Base-by-base conservation (phyloP, 306 rosid genomes). In the Quercus aquifolioides region DNA sequence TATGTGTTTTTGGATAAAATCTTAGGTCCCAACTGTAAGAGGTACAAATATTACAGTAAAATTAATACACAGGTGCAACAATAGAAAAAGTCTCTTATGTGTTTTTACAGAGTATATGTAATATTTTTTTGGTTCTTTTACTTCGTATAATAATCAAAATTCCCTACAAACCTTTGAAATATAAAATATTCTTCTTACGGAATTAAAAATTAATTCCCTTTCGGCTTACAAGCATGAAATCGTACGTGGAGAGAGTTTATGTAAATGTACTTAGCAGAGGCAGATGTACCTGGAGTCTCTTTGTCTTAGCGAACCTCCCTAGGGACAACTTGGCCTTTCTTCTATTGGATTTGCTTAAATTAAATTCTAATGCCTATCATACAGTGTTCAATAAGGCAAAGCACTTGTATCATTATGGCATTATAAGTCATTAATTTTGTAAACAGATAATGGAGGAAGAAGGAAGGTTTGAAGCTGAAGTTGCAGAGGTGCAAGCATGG, bases 401-500 rank as follows among this genome's bases (percentile, higher is more conserved):
- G 71, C 4, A 31, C 49, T 30, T 31, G 6, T 31, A 21, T 8
- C 23, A 33, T 64, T 14, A 30, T 64, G 18, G 18, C 21, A 30
- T 63, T 4, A 63, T 30, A 63, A 26, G 43, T 63, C 51, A 19
- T 19, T 19, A 67, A 33, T 68, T 55, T 49, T 31, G 26, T 78
- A 56, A 69, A 74, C 89, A 94, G 99, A 88, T 88, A 57, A 84
- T 90, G 90, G 99, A 90, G 60, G 99, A 94, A 80, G 99, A 95
- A 89, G 94, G 97, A 1, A 89, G 91, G 78, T 93, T 95, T 71
- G 98, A 93, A 78, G 84, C 93, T 0, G 98, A 95, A 74, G 96
- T 93, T 17, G 93, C 90, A 26, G 99, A 95, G 90, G 97, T 95
- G 81, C 86, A 91, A 79, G 88, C 90, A 84, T 95, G 98, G 97